Evolutionary conservation across 2,329 filamentous ascomycete genomes (phyloP), one percentile per base, ranked within the genome.

Genomic region (Drechslerella dactyloides): DNA sequence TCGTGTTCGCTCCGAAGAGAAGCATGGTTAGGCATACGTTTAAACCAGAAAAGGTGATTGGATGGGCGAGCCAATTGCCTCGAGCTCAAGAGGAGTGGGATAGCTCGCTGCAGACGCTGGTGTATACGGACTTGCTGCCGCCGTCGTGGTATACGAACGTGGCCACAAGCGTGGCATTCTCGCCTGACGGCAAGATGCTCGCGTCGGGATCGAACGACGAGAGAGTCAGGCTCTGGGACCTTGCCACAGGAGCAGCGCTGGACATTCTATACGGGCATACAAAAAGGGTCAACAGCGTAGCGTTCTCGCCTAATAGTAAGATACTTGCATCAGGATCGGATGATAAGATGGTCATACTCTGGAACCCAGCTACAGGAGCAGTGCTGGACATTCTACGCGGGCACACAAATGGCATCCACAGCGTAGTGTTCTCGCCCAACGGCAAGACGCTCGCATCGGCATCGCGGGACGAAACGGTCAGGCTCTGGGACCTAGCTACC

Each of bases 161-260:
- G 75, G n/a, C n/a, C n/a, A n/a, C n/a, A n/a, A n/a, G n/a, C n/a
- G n/a, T n/a, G n/a, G n/a, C n/a, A n/a, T n/a, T n/a, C n/a, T n/a
- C n/a, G n/a, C n/a, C n/a, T n/a, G n/a, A 78, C 52, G 72, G 75
- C 35, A 73, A 74, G 19, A 50, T 70, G 30, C 50, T 79, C 7
- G 76, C 74, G 0, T 77, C 77, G 2, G 75, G 48, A 53, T 78
- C 77, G 2, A 23, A 59, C 24, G 76, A 78, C 58, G 46, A 54
- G 0, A 77, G 74, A 0, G 60, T 78, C 24, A 54, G 56, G 40
- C 42, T 78, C 4, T 78, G 76, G 77, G 74, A 77, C 66, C 54
- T 53, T 13, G n/a, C 2, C 10, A 52, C 57, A 17, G 57, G 57
- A 27, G 33, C 11, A 48, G 13, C 6, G 10, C 17, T 37, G 13